These are phyloP conservation scores for Mrakia hoshinonis DNA, from an alignment of 768 basidiomycete species.

Conservation along the genomic window DNA sequence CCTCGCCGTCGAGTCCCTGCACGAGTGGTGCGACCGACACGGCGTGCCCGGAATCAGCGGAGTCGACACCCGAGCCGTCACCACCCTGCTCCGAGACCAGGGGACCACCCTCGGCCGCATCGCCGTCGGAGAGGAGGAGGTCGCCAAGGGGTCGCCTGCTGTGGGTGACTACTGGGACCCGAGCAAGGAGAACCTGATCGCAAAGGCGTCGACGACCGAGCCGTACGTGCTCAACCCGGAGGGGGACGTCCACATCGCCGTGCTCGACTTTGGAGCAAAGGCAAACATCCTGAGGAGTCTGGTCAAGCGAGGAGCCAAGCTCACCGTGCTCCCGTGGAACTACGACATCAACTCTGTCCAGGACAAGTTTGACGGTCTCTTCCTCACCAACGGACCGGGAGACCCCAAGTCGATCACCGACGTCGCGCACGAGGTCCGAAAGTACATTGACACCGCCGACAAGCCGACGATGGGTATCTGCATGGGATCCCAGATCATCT, in stretches of 20 bases:
- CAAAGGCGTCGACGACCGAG: slow-evolving; percentile 75
- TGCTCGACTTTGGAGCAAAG: slow-evolving; percentile 94
- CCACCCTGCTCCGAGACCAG: slow-evolving; percentile 83
- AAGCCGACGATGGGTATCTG: slow-evolving; percentile 74
- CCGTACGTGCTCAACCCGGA: slow-evolving; percentile 77
- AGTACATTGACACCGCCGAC: slow-evolving; percentile 77
- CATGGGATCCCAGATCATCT: slow-evolving; percentile 48
- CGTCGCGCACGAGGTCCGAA: slow-evolving; percentile 67
- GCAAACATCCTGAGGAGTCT: slow-evolving; percentile 93
- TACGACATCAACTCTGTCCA: slow-evolving; percentile 88
- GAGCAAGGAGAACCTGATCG: slow-evolving; percentile 80
- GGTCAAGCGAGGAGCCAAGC: slow-evolving; percentile 77
- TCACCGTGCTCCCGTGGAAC: slow-evolving; percentile 96
- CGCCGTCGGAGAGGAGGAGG: slow-evolving; percentile 65
- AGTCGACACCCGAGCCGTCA: slow-evolving; percentile 95
- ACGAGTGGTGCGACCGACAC: slow-evolving; percentile 85
- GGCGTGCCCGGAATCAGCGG: slow-evolving; percentile 89
- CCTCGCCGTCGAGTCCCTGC: slow-evolving; percentile 81
- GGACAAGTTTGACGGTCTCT: slow-evolving; percentile 86
- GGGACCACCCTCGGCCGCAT: slow-evolving; percentile 92
- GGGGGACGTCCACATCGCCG: slow-evolving; percentile 84
- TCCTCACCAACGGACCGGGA: slow-evolving; percentile 93
- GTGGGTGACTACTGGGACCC: slow-evolving; percentile 82
- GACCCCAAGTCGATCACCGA: slow-evolving; percentile 83
- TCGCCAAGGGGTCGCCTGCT: slow-evolving; percentile 52